Evolutionary conservation across 306 rosid species (phyloP), one percentile per base, ranked within the genome.

Genomic region (Cajanus cajan): DNA sequence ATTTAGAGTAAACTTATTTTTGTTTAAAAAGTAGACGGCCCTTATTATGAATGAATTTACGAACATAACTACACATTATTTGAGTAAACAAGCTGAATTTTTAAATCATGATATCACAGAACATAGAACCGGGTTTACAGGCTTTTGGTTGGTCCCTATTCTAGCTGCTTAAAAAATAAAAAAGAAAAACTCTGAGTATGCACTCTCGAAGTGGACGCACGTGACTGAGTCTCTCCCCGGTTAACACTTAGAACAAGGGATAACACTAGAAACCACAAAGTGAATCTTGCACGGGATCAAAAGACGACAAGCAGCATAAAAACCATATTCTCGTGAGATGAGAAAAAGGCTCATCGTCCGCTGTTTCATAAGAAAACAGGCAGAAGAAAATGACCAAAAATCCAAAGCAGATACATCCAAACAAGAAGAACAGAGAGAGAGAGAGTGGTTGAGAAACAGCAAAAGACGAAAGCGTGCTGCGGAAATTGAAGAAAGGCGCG

Each of bases 371-470:
- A 51, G 64, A 45, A 66, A 71, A 31, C 51, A 13, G 28, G 0
- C 1, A n/a, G 55, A 14, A 34, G 57, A 33, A 78, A 82, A 75
- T 54, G 72, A 3, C 61, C 58, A 73, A 72, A 52, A 50, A 41
- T 40, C 21, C 8, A 63, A 80, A 70, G 13, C 77, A 63, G 45
- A 80, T 41, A 59, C 77, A 77, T 65, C 66, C 82, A 45, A 57
- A 67, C 34, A 10, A 58, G 0, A 12, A 21, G 15, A 0, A 34
- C 9, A 18, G 71, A 37, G 50, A 10, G 48, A 64, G 7, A n/a
- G n/a, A 51, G 9, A 45, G n/a, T n/a, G n/a, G n/a, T n/a, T 28
- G 31, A 28, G 3, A 28, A 28, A 28, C 31, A 28, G 31, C 2
- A 28, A 28, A 28, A 28, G 31, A 28, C 31, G 31, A 28, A 28